Base-by-base conservation (phyloP, 2,329 filamentous ascomycete species). In the Calonectria henricotiae region DNA sequence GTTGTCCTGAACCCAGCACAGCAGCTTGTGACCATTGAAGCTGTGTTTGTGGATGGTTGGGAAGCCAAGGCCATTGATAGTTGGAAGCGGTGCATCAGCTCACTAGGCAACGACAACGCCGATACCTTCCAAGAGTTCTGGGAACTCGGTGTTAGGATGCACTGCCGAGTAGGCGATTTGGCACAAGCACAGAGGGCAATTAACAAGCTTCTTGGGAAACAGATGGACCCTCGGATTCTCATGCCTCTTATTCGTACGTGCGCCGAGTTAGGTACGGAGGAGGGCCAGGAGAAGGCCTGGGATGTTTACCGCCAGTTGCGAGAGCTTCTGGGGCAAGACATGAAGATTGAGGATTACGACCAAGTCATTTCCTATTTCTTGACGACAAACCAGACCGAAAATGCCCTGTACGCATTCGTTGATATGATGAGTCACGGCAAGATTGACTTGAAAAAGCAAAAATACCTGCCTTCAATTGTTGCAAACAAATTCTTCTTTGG, bases 401-500 rank as follows among this genome's bases (percentile, higher is more conserved):
- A 91, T 70, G 94, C 93, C 0, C 86, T 96, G 65, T 89, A 90
- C 64, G 90, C 94, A 0, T 97, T 97, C 80, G 93, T 92, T 75
- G 94, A 98, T 80, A 97, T 98, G 94, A 95, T 97, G 90, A 89
- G 90, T 68, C 88, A 89, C 4, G 88, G 88, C 5, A 79, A 85
- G 51, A 80, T 90, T 65, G 85, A 89, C 67, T 77, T 89, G 60
- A 83, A 83, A 62, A 83, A 83, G 68, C 79, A 81, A 68, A 81
- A 82, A 62, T 76, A 80, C 20, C 81, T 90, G 67, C 88, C 88
- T 1, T 83, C 84, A 0, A 82, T 84, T 9, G 81, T 90, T 44
- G 85, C 84, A 61, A 96, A 97, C 80, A 91, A 92, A 72, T 96
- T 94, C 82, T 94, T 98, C 81, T 93, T 95, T 74, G 93, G 92